phyloP scores from a whole-genome alignment of 176 grass and related monocot genomes.

The Panicum miliaceum region DNA sequence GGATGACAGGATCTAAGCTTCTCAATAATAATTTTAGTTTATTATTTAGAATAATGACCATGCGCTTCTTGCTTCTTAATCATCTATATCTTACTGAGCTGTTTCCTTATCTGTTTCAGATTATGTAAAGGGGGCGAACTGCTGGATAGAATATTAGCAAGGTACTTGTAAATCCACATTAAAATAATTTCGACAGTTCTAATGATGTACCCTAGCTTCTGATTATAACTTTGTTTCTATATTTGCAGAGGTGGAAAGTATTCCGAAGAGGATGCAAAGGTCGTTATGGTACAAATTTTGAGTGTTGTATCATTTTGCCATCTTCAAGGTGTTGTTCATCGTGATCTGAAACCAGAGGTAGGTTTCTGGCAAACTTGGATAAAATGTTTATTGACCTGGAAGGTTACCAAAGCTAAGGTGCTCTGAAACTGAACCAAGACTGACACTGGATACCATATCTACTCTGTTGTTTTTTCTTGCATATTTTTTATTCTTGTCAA shows the following conservation, averaged over 20 bases:
- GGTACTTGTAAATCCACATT: conserved; percentile 50
- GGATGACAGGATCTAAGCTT: conserved; percentile 31
- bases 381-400: not conserved
- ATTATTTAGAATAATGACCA: conserved; percentile 36
- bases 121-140: conserved; percentile 98
- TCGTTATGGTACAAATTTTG: conserved; percentile 93
- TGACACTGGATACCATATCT: conserved; percentile 28
- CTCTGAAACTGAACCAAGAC: conserved; percentile 16
- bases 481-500: conserved; percentile 8
- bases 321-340: conserved; percentile 99
- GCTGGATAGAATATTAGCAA: conserved; percentile 89
- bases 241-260: conserved; percentile 90
- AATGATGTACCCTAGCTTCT: conserved; percentile 32
- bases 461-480: conserved; percentile 14
- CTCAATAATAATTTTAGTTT: conserved; percentile 20
- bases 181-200: conserved; percentile 6
- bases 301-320: conserved; percentile 93
- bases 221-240: conserved; percentile 25
- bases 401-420: conserved; percentile 1
- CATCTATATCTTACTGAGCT: conserved; percentile 29
- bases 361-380: conserved; percentile 19
- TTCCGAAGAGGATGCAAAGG: conserved; percentile 97
- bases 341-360: conserved; percentile 99
- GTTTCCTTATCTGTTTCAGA: conserved; percentile 58
- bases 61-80: conserved; percentile 10